phyloP scores from a whole-genome alignment of 73 alveolate species.

The Paramecium sexaurelia region DNA sequence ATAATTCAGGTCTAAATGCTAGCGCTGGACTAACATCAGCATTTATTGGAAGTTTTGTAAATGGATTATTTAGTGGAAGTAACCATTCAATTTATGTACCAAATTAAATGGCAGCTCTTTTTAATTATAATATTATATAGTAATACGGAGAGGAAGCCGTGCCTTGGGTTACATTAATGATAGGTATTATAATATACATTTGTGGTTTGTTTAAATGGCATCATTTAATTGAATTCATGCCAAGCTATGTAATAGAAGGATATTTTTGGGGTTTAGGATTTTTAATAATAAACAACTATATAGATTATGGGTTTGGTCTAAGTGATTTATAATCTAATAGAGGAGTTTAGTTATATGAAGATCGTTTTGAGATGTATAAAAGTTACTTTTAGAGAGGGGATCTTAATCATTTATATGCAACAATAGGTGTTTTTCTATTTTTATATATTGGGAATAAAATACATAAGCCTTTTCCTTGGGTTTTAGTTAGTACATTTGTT shows the following conservation, averaged over 20 bases:
- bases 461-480: constrained; percentile 41
- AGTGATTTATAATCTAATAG: constrained; percentile 23
- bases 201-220: background rate
- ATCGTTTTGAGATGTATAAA: constrained; percentile 47
- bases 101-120: background rate
- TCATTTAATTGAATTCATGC: background rate
- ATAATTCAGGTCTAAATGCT: background rate
- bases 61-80: constrained; percentile 55
- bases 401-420: background rate
- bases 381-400: constrained; percentile 1
- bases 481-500: background rate
- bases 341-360: background rate
- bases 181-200: background rate
- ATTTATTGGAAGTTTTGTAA: constrained; percentile 1
- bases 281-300: background rate
- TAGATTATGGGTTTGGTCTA: constrained; percentile 50
- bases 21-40: constrained; percentile 5
- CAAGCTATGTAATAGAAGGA: background rate
- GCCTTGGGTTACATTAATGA: constrained; percentile 53
- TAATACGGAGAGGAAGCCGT: background rate
- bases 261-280: constrained; percentile 39
- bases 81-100: constrained; percentile 48
- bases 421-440: background rate
- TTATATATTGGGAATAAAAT: constrained; percentile 32
- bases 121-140: background rate